These are phyloP conservation scores for Colletotrichum australisinense DNA, from an alignment of 2,329 filamentous ascomycete genomes.

Conservation along the genomic window DNA sequence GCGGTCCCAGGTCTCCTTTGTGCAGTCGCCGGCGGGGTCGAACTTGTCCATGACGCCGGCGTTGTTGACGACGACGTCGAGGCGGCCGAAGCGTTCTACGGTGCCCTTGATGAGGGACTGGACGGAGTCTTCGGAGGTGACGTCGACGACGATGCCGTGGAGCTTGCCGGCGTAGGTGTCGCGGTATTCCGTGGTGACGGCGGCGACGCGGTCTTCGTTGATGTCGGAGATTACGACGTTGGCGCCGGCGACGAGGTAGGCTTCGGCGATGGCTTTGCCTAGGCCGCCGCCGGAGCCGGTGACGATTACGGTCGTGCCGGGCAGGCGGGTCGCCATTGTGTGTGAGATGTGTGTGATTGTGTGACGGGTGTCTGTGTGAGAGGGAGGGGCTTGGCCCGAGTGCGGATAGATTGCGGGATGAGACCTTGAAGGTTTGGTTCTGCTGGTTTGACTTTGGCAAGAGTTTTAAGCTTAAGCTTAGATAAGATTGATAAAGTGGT, in stretches of 20 bases:
- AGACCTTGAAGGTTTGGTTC: background rate
- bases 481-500: background rate
- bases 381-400: background rate
- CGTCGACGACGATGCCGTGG: slow-evolving; percentile 27
- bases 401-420: background rate
- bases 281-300: slow-evolving; percentile 48
- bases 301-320: slow-evolving; percentile 44
- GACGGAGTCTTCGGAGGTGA: slow-evolving; percentile 29
- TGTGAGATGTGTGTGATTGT: background rate
- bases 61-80: slow-evolving; percentile 68
- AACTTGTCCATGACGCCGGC: slow-evolving; percentile 69
- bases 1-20: slow-evolving; percentile 61
- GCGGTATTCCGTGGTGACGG: slow-evolving; percentile 22
- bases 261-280: slow-evolving; percentile 45
- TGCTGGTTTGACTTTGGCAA: background rate
- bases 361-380: background rate
- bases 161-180: slow-evolving; percentile 32
- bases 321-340: slow-evolving; percentile 22
- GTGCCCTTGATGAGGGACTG: slow-evolving; percentile 18
- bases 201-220: slow-evolving; percentile 34
- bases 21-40: slow-evolving; percentile 60
- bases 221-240: slow-evolving; percentile 49
- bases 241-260: slow-evolving; percentile 44
- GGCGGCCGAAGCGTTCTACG: slow-evolving; percentile 36
- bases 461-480: background rate